Evolutionary conservation across 345 rosid species (phyloP).

Genomic region (Arabidopsis thaliana): DNA sequence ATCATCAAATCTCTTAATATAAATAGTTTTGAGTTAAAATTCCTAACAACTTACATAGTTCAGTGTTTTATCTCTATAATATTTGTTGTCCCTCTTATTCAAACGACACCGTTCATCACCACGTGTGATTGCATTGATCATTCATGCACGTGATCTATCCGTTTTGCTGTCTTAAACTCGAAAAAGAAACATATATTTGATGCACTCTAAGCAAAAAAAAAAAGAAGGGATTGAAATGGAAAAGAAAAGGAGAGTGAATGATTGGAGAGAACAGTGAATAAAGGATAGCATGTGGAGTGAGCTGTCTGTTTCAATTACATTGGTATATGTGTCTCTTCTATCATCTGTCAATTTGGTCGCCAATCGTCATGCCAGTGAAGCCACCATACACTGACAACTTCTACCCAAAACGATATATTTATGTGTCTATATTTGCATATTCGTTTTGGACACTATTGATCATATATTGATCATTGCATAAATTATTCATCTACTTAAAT

Average conservation of each 20-base stretch:
- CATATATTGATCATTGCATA: conserved; percentile 29
- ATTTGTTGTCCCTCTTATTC: background rate
- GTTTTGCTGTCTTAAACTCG: background rate
- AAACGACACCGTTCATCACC: background rate
- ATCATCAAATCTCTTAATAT: background rate
- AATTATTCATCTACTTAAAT: conserved; percentile 2
- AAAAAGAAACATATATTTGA: background rate
- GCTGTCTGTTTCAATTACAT: conserved; percentile 53
- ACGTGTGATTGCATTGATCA: conserved; percentile 8
- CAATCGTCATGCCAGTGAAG: conserved; percentile 35
- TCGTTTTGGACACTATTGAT: conserved; percentile 21
- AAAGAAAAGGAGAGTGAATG: conserved; percentile 43
- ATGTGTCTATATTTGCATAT: background rate
- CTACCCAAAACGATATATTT: background rate
- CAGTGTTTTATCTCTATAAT: background rate
- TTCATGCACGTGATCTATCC: conserved; percentile 23
- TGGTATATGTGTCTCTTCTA: conserved; percentile 42
- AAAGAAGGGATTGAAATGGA: conserved; percentile 16
- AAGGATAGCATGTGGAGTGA: conserved; percentile 66
- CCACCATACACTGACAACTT: conserved; percentile 43
- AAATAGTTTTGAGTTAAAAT: background rate
- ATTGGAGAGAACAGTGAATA: conserved; percentile 42
- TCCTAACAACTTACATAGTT: background rate
- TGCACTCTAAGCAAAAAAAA: conserved; percentile 5
- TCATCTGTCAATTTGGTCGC: conserved; percentile 45